Percentiles rank a stretch among this genome's conserved stretches.
Conservation (phyloP, 176 grass and related monocot species). For the Rhynchospora tenuis region DNA sequence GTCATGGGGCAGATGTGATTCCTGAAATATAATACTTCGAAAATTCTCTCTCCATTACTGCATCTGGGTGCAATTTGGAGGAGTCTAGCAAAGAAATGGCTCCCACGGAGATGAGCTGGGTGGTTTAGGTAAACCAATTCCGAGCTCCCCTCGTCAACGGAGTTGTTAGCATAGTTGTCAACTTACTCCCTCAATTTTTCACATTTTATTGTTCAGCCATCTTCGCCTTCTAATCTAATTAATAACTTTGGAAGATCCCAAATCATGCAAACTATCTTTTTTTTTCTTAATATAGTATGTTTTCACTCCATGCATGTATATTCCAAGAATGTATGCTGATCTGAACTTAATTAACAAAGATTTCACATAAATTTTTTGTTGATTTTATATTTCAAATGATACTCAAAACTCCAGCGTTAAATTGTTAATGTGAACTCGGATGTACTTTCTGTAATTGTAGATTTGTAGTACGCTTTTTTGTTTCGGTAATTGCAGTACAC, state of each 20-base stretch:
- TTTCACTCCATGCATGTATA: background rate
- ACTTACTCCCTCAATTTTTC: background rate
- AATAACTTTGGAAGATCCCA: background rate
- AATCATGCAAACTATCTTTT: background rate
- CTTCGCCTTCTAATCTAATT: background rate
- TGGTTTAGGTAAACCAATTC: background rate
- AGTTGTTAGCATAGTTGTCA: background rate
- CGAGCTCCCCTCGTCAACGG: background rate
- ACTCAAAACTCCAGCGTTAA: background rate
- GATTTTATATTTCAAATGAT: background rate
- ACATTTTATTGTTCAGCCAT: background rate
- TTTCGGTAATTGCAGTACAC: background rate
- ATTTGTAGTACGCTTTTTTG: slow-evolving; percentile 3
- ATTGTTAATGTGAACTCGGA: background rate
- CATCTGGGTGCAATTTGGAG: background rate
- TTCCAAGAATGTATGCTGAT: too few species aligned
- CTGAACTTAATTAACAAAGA: too few species aligned
- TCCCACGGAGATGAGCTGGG: background rate
- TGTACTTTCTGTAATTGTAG: background rate
- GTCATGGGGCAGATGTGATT: too few species aligned
- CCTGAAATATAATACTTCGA: background rate
- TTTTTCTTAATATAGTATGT: background rate
- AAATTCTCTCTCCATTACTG: background rate
- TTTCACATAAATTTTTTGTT: too few species aligned
- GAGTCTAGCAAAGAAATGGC: background rate